phyloP scores from a whole-genome alignment of 768 basidiomycete genomes.

The Tremella yokohamensis region DNA sequence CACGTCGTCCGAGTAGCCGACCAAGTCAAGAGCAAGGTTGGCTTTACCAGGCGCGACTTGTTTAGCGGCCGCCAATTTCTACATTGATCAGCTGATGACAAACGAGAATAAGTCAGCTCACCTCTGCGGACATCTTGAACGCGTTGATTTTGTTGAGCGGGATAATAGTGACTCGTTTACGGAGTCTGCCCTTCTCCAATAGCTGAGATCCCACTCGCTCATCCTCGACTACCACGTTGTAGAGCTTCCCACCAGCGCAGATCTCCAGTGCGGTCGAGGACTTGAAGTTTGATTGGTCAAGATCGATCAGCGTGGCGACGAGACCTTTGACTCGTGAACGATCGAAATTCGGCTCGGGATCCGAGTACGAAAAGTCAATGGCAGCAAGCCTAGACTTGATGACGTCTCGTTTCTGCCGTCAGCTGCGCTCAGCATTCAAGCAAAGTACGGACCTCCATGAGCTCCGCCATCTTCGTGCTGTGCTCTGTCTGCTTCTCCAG shows the following conservation, averaged over 20 bases:
- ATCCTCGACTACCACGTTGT: conserved; percentile 89
- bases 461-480: conserved; percentile 57
- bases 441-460: conserved; percentile 68
- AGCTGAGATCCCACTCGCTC: conserved; percentile 83
- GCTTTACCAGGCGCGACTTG: conserved; percentile 74
- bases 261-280: conserved; percentile 90
- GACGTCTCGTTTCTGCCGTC: conserved; percentile 39
- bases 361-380: conserved; percentile 77
- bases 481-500: conserved; percentile 59
- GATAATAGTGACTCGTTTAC: conserved; percentile 86
- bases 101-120: conserved; percentile 31
- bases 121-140: conserved; percentile 58
- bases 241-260: conserved; percentile 80
- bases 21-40: conserved; percentile 78
- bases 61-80: conserved; percentile 76
- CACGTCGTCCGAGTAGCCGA: conserved; percentile 76
- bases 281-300: conserved; percentile 66
- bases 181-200: conserved; percentile 70
- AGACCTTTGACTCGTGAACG: conserved; percentile 82
- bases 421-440: background rate
- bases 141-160: conserved; percentile 86
- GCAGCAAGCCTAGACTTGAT: conserved; percentile 65
- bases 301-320: conserved; percentile 79
- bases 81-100: conserved; percentile 6
- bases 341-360: conserved; percentile 76